Evolutionary conservation across 75 land plant genomes (phyloP), one percentile per base, ranked within the genome.

Genomic region (Pinus taeda): DNA sequence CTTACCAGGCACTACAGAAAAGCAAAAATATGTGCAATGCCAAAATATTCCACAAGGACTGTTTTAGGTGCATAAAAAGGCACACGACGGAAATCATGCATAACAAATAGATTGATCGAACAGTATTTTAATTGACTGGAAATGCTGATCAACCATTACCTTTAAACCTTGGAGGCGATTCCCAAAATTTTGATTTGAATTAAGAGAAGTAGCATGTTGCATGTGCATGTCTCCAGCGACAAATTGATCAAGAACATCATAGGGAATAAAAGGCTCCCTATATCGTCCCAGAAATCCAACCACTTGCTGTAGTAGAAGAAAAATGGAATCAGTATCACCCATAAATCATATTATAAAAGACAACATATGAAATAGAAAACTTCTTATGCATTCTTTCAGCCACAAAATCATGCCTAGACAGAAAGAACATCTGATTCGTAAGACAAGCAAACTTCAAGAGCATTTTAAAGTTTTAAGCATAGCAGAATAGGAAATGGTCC

Each of bases 131-230:
- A 8, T 49, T 49, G 9, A 49, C 53, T 49, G 53, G 69, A 33
- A 65, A 65, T 33, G 17, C 39, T 7, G 20, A 65, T 65, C 18
- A 65, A 30, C 15, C 15, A 37, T 39, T 37, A 69, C 71, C 71
- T 69, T 39, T 42, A 69, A 69, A 39, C 71, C 71, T 36, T 69
- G 53, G 42, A 69, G 71, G 20, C 49, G 71, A 42, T 69, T 69
- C 71, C 71, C 71, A 15, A 42, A n/a, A 42, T 20, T n/a, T 42
- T 37, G 24, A 18, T 69, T 69, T 69, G 71, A 69, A 69, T 69
- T 39, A 18, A 69, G 15, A n/a, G 71, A 42, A 45, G 18, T 45
- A 2, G 42, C 15, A 7, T 37, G 71, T 45, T 69, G 9, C 3
- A 37, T 42, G 20, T 39, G 49, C 71, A 39, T 39, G 13, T 69